Conservation (phyloP, 2,329 filamentous ascomycete species). For the Leptographium galeiforme region DNA sequence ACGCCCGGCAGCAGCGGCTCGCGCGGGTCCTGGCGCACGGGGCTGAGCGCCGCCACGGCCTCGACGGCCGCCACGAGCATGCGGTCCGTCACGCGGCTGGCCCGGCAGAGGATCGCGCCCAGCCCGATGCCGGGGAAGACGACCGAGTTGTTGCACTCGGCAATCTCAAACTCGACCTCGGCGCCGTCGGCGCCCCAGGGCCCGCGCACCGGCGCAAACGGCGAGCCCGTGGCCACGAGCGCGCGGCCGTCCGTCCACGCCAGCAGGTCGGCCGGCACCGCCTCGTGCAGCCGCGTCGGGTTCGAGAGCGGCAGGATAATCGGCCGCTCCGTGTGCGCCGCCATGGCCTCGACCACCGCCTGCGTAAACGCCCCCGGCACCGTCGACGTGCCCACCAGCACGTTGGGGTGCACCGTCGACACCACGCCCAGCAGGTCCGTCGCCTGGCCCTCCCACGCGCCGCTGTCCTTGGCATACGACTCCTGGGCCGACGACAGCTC, state of each 20-base stretch:
- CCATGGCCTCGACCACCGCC: conserved; percentile 63
- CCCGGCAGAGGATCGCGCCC: conserved; percentile 58
- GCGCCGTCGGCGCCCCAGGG: conserved; percentile 35
- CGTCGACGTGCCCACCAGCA: conserved; percentile 75
- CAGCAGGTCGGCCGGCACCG: conserved; percentile 60
- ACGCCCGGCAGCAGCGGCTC: conserved; percentile 66
- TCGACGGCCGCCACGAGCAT: conserved; percentile 74
- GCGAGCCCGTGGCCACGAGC: conserved; percentile 71
- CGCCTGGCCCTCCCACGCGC: conserved; percentile 47
- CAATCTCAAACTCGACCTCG: conserved; percentile 35
- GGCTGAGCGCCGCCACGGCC: conserved; percentile 57
- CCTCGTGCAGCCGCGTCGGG: conserved; percentile 73
- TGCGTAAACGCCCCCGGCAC: conserved; percentile 64
- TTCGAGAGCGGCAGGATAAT: conserved; percentile 74
- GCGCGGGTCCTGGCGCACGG: conserved; percentile 48
- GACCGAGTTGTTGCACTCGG: conserved; percentile 82
- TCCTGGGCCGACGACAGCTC: conserved; percentile 48
- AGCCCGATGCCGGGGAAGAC: conserved; percentile 80
- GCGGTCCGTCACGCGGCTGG: conserved; percentile 53
- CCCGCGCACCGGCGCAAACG: conserved; percentile 60
- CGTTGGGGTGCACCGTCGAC: conserved; percentile 60
- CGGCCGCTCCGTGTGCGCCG: conserved; percentile 56
- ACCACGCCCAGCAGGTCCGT: conserved; percentile 53
- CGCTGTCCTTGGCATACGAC: conserved; percentile 49
- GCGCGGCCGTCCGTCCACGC: conserved; percentile 67